Evolutionary conservation across 495 filamentous ascomycete genomes (phyloP).

Genomic region (Clohesyomyces aquaticus): DNA sequence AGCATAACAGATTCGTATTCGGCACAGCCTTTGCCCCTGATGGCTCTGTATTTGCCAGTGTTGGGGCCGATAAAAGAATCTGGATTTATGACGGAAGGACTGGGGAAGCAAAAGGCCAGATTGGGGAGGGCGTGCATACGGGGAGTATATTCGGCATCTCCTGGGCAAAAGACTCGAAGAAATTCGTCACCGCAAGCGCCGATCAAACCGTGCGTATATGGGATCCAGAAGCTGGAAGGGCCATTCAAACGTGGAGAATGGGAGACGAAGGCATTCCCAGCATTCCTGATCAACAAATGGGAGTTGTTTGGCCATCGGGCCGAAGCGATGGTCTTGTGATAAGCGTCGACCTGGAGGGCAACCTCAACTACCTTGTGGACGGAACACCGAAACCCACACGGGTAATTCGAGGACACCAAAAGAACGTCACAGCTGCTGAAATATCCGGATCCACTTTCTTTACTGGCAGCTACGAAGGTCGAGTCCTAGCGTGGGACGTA

Average conservation of each 20-base stretch:
- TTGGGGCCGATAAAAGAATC: constrained; percentile 85
- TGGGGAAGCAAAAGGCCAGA: constrained; percentile 73
- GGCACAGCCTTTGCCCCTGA: constrained; percentile 90
- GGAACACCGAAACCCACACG: constrained; percentile 67
- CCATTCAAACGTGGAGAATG: constrained; percentile 79
- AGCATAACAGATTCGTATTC: constrained; percentile 87
- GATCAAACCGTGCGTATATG: constrained; percentile 90
- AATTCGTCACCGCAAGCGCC: constrained; percentile 87
- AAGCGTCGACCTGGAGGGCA: constrained; percentile 82
- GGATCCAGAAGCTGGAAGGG: constrained; percentile 81
- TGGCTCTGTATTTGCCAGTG: constrained; percentile 79
- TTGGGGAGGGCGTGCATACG: constrained; percentile 83
- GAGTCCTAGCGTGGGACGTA: constrained; percentile 81
- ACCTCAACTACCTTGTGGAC: constrained; percentile 84
- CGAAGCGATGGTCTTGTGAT: constrained; percentile 85
- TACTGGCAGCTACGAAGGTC: constrained; percentile 90
- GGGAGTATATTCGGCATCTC: constrained; percentile 91
- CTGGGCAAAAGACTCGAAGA: constrained; percentile 87
- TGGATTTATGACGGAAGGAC: constrained; percentile 96
- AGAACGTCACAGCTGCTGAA: constrained; percentile 78
- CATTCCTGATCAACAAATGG: constrained; percentile 86
- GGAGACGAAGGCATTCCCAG: constrained; percentile 78
- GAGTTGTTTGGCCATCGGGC: constrained; percentile 87
- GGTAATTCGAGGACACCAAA: constrained; percentile 90
- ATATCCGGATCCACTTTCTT: constrained; percentile 65